Evolutionary conservation across 2,329 filamentous ascomycete genomes (phyloP), one percentile per base, ranked within the genome.

Genomic region (Pezicula radicicola): DNA sequence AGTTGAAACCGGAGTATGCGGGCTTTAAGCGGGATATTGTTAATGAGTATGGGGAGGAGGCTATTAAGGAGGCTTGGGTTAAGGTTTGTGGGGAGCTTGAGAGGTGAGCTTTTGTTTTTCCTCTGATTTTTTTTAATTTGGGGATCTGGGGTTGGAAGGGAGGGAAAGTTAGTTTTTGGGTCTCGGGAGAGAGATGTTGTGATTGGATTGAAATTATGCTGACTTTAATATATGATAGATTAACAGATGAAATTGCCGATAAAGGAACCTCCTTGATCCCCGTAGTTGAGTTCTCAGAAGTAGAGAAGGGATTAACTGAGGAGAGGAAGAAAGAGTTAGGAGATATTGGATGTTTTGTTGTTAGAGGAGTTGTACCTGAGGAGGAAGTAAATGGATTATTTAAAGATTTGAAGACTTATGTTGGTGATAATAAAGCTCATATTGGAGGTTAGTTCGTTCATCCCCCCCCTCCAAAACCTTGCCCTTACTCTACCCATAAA

Each of bases 21-120:
- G 18, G 39, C 16, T 51, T 49, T 36, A 74, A 74, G 57, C 63
- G 63, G 47, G 60, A 63, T 1, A 68, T 75, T 16, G 63, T 70
- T 33, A 59, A 61, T 2, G 53, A 70, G 36, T 74, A 71, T 46
- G 71, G 72, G 4, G 61, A 64, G 28, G 67, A 64, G 5, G 63
- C 65, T 1, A 52, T 75, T 9, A 55, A 55, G 6, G 49, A 63
- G 53, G 69, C 69, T 56, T 75, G 72, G 72, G 37, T 73, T 15
- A 63, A 65, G 28, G 67, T 70, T 3, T 75, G 72, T 57, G 57
- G 67, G 12, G 48, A 67, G 2, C 63, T 75, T 1, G 59, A 69
- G 48, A 46, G 45, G 0, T 52, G 2, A 33, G 30, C 10, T 25
- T 25, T 25, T 5, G 25, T 1, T 25, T 25, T 25, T 7, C 5